Conservation (phyloP, 805 yeast genomes). For the Blastobotrys terrestris region DNA sequence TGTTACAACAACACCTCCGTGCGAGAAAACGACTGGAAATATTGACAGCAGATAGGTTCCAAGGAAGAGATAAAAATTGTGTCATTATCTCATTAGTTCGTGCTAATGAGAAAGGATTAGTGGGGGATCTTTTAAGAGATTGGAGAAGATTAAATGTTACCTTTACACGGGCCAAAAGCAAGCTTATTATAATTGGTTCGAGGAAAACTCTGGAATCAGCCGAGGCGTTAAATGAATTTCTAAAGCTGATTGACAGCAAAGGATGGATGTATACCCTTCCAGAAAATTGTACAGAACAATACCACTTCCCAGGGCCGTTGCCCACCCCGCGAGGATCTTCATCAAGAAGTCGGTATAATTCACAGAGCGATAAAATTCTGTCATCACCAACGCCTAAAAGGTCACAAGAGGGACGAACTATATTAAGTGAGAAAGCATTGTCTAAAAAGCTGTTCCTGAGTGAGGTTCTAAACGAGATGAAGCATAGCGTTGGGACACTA, state of each 20-base stretch:
- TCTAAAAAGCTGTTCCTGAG: constrained; percentile 3
- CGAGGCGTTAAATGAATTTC: constrained; percentile 51
- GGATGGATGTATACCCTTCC: constrained; percentile 64
- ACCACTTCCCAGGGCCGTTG: constrained; percentile 11
- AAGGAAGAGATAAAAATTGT: constrained; percentile 93
- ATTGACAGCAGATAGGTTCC: constrained; percentile 91
- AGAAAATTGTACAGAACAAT: constrained; percentile 11
- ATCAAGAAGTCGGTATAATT: neutral
- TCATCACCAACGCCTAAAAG: neutral
- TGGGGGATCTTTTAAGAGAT: constrained; percentile 77
- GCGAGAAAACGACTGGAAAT: constrained; percentile 52
- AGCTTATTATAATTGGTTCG: constrained; percentile 81
- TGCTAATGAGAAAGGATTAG: constrained; percentile 56
- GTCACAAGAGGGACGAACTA: neutral
- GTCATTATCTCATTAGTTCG: constrained; percentile 85
- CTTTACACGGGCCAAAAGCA: constrained; percentile 81
- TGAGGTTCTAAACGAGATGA: constrained; percentile 9
- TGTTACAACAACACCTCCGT: constrained; percentile 34
- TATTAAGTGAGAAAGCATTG: constrained; percentile 2
- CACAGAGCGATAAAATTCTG: neutral
- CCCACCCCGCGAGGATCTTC: neutral
- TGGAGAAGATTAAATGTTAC: constrained; percentile 94
- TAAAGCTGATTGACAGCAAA: constrained; percentile 47
- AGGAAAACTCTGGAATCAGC: constrained; percentile 49
- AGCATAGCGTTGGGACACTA: neutral